These are phyloP conservation scores for Kockiozyma suomiensis DNA, from an alignment of 805 yeast species.

Conservation along the genomic window DNA sequence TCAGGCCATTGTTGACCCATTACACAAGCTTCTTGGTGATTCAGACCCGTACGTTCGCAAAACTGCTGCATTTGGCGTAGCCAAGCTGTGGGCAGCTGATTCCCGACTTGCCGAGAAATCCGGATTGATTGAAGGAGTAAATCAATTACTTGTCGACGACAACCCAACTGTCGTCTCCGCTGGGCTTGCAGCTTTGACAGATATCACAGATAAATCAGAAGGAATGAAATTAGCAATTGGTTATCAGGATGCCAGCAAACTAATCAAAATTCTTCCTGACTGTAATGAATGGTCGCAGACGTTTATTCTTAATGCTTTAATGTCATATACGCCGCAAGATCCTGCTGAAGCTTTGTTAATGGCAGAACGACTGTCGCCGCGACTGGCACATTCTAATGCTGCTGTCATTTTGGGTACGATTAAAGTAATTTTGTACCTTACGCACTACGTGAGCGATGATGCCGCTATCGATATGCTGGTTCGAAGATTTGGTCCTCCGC, in stretches of 20 bases:
- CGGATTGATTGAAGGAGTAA: slow-evolving; percentile 53
- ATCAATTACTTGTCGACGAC: slow-evolving; percentile 57
- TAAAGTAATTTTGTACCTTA: slow-evolving; percentile 67
- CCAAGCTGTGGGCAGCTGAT: slow-evolving; percentile 64
- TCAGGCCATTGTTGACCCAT: slow-evolving; percentile 49
- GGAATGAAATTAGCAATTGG: slow-evolving; percentile 58
- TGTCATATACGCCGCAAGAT: slow-evolving; percentile 70
- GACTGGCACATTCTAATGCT: slow-evolving; percentile 76
- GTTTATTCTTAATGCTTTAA: slow-evolving; percentile 63
- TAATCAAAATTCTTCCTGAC: slow-evolving; percentile 47
- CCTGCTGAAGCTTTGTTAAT: slow-evolving; percentile 66
- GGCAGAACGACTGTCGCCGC: slow-evolving; percentile 67
- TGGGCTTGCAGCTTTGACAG: slow-evolving; percentile 67
- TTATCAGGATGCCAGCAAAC: slow-evolving; percentile 49
- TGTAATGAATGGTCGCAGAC: slow-evolving; percentile 72
- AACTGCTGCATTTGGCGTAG: slow-evolving; percentile 68
- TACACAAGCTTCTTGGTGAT: slow-evolving; percentile 47
- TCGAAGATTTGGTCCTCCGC: slow-evolving; percentile 64
- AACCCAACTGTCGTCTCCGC: slow-evolving; percentile 61
- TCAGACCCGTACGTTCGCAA: slow-evolving; percentile 64
- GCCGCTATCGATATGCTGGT: slow-evolving; percentile 58
- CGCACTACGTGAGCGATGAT: slow-evolving; percentile 67
- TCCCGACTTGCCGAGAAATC: slow-evolving; percentile 49
- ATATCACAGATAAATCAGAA: slow-evolving; percentile 60
- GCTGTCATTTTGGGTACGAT: slow-evolving; percentile 78